Base-by-base conservation (phyloP, 129 eudicot genomes). In the Solidago caesia region DNA sequence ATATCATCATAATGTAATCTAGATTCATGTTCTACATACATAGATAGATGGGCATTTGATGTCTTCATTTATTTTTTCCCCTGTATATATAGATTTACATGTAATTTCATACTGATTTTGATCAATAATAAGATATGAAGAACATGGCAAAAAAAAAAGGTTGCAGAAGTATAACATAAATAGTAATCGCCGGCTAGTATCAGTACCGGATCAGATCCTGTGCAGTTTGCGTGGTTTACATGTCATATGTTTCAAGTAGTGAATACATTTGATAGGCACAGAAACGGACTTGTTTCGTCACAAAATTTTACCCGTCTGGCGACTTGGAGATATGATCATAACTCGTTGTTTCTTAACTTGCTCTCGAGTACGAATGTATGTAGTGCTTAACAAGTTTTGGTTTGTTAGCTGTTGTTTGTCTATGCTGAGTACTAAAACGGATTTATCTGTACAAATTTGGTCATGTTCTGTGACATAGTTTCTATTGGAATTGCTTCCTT, bases 1-100 rank as follows among this genome's bases (percentile, higher is more conserved):
- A 14, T 44, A 43, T 66, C 27, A 44, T 44, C 52, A 21, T 66
- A 70, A 79, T 72, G 78, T 79, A 72, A 79, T 72, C 21, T 13
- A 27, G 3, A 53, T 68, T 68, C 26, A 8, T 46, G 11, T 56
- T 44, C 0, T 56, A 15, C 3, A 14, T 33, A 47, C 4, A 67
- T 44, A 74, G 47, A n/a, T 46, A 33, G 16, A 62, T 48, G 11
- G 25, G 9, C 6, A 53, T 53, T 14, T 65, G 49, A 41, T 65
- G 70, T 43, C 51, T 43, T 58, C 4, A 58, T 21, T 57, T 44
- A 69, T 26, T 72, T 56, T 72, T 56, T 72, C 42, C 16, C 48
- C 6, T 59, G 76, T 72, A 72, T 2, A 72, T 2, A 72, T 72
- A 57, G 44, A 72, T 72, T 72, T 43, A 57, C 16, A 16, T 71